A percentile compares a stretch with the other conserved stretches of the same genome.
These are phyloP conservation scores for Fusarium sp. DNA, from an alignment of 2,329 filamentous ascomycete genomes.

Conservation along the genomic window DNA sequence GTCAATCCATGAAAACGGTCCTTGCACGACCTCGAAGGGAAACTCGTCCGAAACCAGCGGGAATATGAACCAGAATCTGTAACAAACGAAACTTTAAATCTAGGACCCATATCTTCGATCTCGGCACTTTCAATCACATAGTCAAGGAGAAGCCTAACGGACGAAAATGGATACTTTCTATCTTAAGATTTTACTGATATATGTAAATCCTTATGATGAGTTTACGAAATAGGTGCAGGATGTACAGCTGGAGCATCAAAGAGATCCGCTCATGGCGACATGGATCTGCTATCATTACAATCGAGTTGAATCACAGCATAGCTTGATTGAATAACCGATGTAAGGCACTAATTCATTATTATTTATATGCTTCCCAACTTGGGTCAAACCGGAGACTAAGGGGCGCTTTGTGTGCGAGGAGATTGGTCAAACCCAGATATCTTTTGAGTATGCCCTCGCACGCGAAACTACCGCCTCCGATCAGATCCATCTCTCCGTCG, in stretches of 20 bases:
- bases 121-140: background rate
- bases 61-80: conserved; percentile 1
- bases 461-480: background rate
- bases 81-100: conserved; percentile 9
- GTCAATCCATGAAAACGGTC: conserved; percentile 9
- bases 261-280: background rate
- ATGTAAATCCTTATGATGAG: background rate
- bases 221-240: background rate
- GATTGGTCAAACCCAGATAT: background rate
- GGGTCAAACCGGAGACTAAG: background rate
- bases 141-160: background rate
- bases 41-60: conserved; percentile 21
- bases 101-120: background rate
- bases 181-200: background rate
- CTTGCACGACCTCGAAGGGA: background rate
- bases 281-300: background rate
- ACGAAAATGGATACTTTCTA: background rate
- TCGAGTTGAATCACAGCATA: background rate
- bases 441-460: background rate
- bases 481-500: background rate
- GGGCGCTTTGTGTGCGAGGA: background rate
- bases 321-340: background rate
- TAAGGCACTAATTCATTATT: background rate
- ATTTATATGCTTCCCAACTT: background rate
- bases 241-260: background rate